Evolutionary conservation across 1,139 yeast genomes (phyloP).

Genomic region (Magnusiomyces starmeri): DNA sequence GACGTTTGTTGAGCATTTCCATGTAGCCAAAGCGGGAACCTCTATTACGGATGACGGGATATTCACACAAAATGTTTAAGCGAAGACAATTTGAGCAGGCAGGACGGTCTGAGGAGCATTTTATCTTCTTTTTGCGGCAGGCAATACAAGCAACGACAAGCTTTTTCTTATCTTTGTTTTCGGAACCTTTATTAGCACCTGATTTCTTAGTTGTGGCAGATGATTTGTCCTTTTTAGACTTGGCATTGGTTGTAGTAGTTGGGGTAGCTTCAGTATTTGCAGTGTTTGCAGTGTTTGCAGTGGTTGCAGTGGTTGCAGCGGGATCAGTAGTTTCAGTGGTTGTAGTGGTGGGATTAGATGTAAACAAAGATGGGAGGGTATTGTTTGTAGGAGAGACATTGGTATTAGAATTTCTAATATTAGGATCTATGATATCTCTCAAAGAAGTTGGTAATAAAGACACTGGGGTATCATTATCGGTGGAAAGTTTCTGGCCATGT

Average conservation of each 20-base stretch:
- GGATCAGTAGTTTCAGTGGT: no score
- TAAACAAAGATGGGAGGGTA: no score
- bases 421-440: no score
- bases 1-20: constrained; percentile 31
- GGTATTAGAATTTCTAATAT: no score
- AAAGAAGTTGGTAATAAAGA: no score
- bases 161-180: constrained; percentile 24
- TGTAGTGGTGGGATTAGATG: no score
- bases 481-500: no score
- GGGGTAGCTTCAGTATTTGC: not conserved
- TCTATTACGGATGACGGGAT: constrained; percentile 33
- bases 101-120: constrained; percentile 36
- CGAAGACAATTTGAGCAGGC: constrained; percentile 36
- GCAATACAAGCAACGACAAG: constrained; percentile 35
- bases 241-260: not conserved
- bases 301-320: no score
- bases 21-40: constrained; percentile 36
- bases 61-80: constrained; percentile 32
- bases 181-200: not conserved
- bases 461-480: no score
- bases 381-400: no score
- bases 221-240: not conserved
- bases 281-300: not conserved
- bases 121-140: constrained; percentile 35
- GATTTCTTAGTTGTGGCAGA: not conserved